Evolutionary conservation across 805 yeast genomes (phyloP).

Genomic region (Candida ortonii): DNA sequence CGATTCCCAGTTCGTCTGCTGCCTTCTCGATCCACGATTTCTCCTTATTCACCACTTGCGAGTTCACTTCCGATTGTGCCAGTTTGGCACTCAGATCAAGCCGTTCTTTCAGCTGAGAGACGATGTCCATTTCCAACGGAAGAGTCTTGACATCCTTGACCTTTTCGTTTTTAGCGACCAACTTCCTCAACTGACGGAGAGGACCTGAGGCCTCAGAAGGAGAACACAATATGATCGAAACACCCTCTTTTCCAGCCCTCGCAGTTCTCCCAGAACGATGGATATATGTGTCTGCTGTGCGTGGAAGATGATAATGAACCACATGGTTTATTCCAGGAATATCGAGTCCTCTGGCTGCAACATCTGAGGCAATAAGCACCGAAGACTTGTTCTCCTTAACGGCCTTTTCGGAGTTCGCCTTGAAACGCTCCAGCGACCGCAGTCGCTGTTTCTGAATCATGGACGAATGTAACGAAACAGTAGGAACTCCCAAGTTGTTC

Average conservation of each 20-base stretch:
- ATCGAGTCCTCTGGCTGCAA: conserved; percentile 97
- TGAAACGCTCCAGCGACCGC: conserved; percentile 79
- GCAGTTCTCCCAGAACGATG: conserved; percentile 99
- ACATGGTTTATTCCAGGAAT: conserved; percentile 89
- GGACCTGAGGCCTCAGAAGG: conserved; percentile 94
- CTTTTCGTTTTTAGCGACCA: conserved; percentile 38
- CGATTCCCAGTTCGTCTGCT: conserved; percentile 90
- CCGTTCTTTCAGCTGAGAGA: conserved; percentile 68
- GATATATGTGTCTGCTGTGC: conserved; percentile 90
- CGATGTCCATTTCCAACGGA: conserved; percentile 72
- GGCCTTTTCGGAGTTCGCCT: conserved; percentile 38
- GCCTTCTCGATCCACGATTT: conserved; percentile 83
- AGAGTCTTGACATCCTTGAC: conserved; percentile 59
- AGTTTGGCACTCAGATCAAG: conserved; percentile 66
- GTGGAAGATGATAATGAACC: conserved; percentile 91
- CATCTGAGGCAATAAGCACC: conserved; percentile 90
- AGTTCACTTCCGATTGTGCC: conserved; percentile 66
- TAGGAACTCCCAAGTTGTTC: conserved; percentile 61
- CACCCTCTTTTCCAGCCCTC: conserved; percentile 91
- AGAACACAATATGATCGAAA: conserved; percentile 88
- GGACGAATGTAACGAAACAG: conserved; percentile 82
- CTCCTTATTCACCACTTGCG: conserved; percentile 56
- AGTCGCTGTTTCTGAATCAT: conserved; percentile 95
- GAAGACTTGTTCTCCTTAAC: conserved; percentile 46
- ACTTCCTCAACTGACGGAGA: conserved; percentile 65